Conservation (phyloP, 768 basidiomycete genomes). For the Phlebiopsis flavidoalba region DNA sequence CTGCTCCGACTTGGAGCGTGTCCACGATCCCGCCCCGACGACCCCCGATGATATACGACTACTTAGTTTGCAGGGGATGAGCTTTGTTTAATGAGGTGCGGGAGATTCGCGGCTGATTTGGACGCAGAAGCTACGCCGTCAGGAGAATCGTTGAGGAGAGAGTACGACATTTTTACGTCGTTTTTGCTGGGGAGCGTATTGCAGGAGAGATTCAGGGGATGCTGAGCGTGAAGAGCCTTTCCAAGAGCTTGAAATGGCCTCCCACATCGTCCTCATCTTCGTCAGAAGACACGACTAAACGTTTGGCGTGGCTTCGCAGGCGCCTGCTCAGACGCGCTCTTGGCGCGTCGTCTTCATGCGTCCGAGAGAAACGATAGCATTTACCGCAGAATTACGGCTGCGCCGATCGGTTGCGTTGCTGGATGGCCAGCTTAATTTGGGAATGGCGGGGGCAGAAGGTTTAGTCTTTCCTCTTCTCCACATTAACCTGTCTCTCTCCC, state of each 20-base stretch:
- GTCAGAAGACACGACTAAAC: constrained; percentile 34
- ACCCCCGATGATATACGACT: neutral
- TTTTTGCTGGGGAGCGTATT: neutral
- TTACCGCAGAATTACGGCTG: neutral
- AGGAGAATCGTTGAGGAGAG: neutral
- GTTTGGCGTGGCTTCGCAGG: neutral
- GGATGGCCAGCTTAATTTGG: neutral
- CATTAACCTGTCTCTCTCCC: constrained; percentile 46
- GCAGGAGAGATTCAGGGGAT: neutral
- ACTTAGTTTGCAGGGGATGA: neutral
- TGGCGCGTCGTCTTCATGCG: constrained; percentile 5
- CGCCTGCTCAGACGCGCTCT: neutral
- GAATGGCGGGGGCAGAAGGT: constrained; percentile 36
- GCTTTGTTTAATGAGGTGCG: neutral
- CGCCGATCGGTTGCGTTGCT: neutral
- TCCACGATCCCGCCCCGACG: too few species aligned
- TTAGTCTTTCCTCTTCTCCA: constrained; percentile 58
- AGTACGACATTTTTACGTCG: neutral
- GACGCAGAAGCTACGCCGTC: neutral
- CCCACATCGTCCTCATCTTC: constrained; percentile 40
- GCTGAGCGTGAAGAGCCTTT: neutral
- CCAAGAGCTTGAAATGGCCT: neutral
- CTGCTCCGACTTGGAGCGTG: neutral
- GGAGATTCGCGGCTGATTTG: neutral
- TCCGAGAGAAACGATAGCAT: constrained; percentile 1